A percentile compares a stretch with the other conserved stretches of the same genome.
These are phyloP conservation scores for Crithidia bombi DNA, from an alignment of 208 protist species.

Conservation along the genomic window DNA sequence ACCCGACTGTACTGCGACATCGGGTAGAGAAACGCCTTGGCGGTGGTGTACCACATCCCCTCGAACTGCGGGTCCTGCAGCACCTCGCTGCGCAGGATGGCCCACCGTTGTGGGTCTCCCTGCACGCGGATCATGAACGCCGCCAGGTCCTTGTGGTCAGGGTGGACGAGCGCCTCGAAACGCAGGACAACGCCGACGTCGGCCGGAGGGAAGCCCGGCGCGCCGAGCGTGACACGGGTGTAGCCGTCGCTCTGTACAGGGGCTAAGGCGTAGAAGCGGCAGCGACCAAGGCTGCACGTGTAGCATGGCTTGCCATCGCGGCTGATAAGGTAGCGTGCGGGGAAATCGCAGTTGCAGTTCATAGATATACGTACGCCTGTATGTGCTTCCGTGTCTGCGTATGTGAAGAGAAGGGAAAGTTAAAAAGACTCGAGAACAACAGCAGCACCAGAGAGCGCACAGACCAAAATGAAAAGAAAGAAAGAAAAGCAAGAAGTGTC, in stretches of 20 bases:
- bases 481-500: background rate
- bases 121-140: constrained; percentile 37
- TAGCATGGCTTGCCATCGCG: constrained; percentile 66
- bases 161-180: constrained; percentile 77
- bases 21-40: constrained; percentile 69
- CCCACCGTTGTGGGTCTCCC: constrained; percentile 24
- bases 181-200: constrained; percentile 54
- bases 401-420: no score
- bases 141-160: constrained; percentile 38
- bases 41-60: constrained; percentile 58
- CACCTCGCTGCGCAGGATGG: constrained; percentile 32
- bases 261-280: constrained; percentile 62
- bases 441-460: background rate
- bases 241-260: constrained; percentile 74
- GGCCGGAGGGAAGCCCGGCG: constrained; percentile 22
- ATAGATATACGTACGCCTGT: constrained; percentile 41
- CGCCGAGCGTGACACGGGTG: constrained; percentile 49
- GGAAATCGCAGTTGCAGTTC: constrained; percentile 75
- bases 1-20: constrained; percentile 62
- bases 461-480: background rate
- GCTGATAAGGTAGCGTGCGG: constrained; percentile 43
- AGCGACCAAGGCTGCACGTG: constrained; percentile 56
- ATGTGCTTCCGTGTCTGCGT: constrained; percentile 8
- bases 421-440: background rate
- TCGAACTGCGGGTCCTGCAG: constrained; percentile 52